Evolutionary conservation across 345 rosid genomes (phyloP).

Genomic region (Hibiscus tridactylites): DNA sequence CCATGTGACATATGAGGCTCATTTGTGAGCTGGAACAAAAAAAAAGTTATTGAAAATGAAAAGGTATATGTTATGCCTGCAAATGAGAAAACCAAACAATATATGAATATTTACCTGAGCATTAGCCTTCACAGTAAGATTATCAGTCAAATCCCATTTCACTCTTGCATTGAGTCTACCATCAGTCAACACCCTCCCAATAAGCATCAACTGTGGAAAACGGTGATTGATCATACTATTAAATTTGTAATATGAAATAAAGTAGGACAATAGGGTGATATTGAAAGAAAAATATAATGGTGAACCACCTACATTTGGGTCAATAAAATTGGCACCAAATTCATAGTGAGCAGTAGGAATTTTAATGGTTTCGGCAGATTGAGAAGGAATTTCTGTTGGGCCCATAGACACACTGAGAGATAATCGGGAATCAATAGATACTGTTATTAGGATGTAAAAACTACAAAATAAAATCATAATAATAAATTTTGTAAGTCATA

Average conservation of each 20-base stretch:
- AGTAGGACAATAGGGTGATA: not conserved
- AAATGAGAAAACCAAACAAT: conserved; percentile 6
- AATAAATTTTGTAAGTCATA: too few relatives aligned
- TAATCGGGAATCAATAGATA: conserved; percentile 1
- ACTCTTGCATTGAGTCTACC: conserved; percentile 84
- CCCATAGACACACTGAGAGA: conserved; percentile 84
- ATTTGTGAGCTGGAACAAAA: conserved; percentile 53
- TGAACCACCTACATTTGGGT: conserved; percentile 48
- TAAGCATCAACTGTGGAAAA: conserved; percentile 63
- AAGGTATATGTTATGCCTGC: not conserved
- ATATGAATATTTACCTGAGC: conserved; percentile 46
- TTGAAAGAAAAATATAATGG: not conserved
- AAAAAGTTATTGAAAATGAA: not conserved
- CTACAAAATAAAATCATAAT: conserved; percentile 9
- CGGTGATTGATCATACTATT: not conserved
- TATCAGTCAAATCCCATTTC: conserved; percentile 81
- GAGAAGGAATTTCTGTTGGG: conserved; percentile 85
- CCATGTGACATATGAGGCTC: conserved; percentile 88
- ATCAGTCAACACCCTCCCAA: conserved; percentile 91
- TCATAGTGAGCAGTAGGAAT: conserved; percentile 50
- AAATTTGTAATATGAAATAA: not conserved
- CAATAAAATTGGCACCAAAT: conserved; percentile 33
- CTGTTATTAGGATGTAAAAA: not conserved
- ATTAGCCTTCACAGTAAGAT: conserved; percentile 68
- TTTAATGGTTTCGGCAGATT: conserved; percentile 72